Conservation (phyloP, 225 moss, liverwort and hornwort species). For the Rhytidiadelphus loreus region DNA sequence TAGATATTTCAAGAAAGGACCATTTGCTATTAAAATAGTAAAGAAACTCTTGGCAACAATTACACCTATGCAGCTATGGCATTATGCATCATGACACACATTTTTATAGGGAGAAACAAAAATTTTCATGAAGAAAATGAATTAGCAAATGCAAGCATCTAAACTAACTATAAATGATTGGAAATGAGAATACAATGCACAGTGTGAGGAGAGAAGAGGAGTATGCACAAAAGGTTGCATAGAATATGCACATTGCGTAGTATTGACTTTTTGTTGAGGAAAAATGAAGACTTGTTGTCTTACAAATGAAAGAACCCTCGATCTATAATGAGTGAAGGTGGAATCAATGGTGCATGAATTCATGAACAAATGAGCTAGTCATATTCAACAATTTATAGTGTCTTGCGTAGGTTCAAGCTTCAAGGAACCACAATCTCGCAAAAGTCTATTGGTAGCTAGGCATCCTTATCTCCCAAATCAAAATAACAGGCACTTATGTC, state of each 20-base stretch:
- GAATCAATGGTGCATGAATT: neutral
- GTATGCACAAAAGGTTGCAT: fast-evolving
- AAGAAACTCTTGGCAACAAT: neutral
- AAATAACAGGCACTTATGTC: neutral
- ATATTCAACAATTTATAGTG: neutral
- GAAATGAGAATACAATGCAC: neutral
- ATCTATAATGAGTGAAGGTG: neutral
- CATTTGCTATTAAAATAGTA: neutral
- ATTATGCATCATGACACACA: neutral
- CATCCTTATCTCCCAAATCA: too few relatives aligned
- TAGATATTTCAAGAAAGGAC: neutral
- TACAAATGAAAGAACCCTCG: neutral
- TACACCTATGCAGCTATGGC: neutral
- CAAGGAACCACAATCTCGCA: neutral
- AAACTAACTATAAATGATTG: neutral
- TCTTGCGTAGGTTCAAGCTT: neutral
- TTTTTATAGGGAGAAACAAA: neutral
- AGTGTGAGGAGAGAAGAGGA: neutral
- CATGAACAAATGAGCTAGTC: too few relatives aligned
- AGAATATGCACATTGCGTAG: neutral
- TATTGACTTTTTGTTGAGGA: neutral
- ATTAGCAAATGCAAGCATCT: neutral
- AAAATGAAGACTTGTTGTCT: neutral
- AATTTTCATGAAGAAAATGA: neutral
- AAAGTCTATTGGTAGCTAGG: neutral